Evolutionary conservation across 179 eudicot species (phyloP), one percentile per base, ranked within the genome.

Genomic region (Corrigiola litoralis): DNA sequence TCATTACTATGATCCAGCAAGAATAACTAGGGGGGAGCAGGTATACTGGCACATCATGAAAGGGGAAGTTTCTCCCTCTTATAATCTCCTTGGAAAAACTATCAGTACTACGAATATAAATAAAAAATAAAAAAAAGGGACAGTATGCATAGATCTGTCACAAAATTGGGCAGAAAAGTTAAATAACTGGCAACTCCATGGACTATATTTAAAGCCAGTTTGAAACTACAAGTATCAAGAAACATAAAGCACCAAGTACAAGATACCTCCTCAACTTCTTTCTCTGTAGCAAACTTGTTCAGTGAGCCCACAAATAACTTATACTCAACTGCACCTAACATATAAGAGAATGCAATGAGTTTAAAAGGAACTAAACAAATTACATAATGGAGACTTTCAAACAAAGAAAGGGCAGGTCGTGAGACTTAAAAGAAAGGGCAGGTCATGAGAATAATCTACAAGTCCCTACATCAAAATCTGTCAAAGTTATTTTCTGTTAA

Each of bases 251-350:
- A 6, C 14, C 12, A 58, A 25, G 38, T 24, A 36, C 3, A 63
- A 68, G 73, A 70, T 85, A 91, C 99, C 73, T 95, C 99, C 75
- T 91, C 97, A 65, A 95, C 87, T 79, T 95, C 99, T 72, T 84
- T 85, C 79, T 86, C 97, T 28, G 88, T 79, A 75, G 96, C 97
- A 50, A 80, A 86, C 79, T 81, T 95, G 67, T 84, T 95, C 79
- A 91, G 45, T 58, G 95, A 82, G 6, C 97, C 97, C 47, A 95
- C 97, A 82, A 88, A 95, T 66, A 91, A 73, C 83, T 95, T 95
- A 82, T 74, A 88, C 75, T 95, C 99, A 70, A 84, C 89, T 75
- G 97, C 86, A 72, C 94, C 90, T 86, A 80, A 70, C 69, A 75
- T 10, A 40, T n/a, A 58, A 63, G 38, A 65, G 68, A 57, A 70